A percentile compares a stretch with the other conserved stretches of the same genome.
Conservation (phyloP, 2,329 filamentous ascomycete species). For the Aspergillus fructus region DNA sequence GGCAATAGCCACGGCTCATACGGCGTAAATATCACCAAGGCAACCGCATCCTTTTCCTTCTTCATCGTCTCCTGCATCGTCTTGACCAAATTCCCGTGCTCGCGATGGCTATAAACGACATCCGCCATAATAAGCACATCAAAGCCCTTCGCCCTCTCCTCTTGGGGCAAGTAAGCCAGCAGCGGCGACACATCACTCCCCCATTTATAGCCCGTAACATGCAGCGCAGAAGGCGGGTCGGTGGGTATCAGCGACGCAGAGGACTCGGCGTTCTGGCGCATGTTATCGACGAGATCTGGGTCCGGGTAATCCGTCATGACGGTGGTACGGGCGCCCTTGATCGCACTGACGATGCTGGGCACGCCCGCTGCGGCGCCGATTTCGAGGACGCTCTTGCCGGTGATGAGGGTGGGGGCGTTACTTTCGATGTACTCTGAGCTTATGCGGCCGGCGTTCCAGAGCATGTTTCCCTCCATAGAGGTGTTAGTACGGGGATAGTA, state of each 20-base stretch:
- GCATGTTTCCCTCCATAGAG: constrained; percentile 65
- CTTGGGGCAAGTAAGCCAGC: constrained; percentile 55
- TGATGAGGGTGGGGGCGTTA: constrained; percentile 60
- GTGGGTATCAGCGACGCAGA: constrained; percentile 48
- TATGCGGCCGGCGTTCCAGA: constrained; percentile 87
- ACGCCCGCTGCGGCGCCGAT: constrained; percentile 86
- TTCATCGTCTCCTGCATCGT: constrained; percentile 69
- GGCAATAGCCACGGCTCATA: constrained; percentile 88
- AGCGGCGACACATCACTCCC: constrained; percentile 64
- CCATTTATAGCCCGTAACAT: constrained; percentile 79
- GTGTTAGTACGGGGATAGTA: constrained; percentile 1
- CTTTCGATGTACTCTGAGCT: constrained; percentile 76
- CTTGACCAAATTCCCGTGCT: constrained; percentile 74
- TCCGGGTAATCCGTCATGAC: constrained; percentile 91
- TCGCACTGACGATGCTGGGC: constrained; percentile 73
- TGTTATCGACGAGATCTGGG: constrained; percentile 74
- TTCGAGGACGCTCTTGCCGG: constrained; percentile 72
- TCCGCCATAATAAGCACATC: constrained; percentile 86
- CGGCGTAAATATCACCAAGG: constrained; percentile 90
- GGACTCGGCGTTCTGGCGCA: constrained; percentile 70
- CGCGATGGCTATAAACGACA: constrained; percentile 85
- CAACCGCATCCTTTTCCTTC: constrained; percentile 55
- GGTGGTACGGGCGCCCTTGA: constrained; percentile 65
- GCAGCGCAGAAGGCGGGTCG: constrained; percentile 42
- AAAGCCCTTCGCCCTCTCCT: constrained; percentile 50